Evolutionary conservation across 2,329 filamentous ascomycete genomes (phyloP).

Genomic region (Tolypocladium capitatum): DNA sequence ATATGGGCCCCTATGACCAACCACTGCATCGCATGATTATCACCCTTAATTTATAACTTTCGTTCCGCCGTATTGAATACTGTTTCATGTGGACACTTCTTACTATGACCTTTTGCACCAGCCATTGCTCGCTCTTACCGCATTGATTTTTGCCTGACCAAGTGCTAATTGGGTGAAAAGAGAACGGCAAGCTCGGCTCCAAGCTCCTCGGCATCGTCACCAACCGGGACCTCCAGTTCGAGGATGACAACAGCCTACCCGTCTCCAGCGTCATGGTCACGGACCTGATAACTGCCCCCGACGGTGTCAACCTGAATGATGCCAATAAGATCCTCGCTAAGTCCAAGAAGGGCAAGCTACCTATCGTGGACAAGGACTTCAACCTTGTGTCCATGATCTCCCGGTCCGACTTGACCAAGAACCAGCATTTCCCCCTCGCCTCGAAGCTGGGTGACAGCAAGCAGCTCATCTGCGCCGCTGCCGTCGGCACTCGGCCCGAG

Average conservation of each 20-base stretch:
- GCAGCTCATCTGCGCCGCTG: slow-evolving; percentile 89
- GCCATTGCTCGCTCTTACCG: slow-evolving; percentile 6
- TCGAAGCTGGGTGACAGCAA: slow-evolving; percentile 96
- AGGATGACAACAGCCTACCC: slow-evolving; percentile 56
- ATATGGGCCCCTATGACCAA: slow-evolving; percentile 2
- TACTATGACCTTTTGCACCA: slow-evolving; percentile 17
- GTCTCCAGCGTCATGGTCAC: slow-evolving; percentile 92
- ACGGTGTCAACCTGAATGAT: slow-evolving; percentile 72
- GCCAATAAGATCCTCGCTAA: slow-evolving; percentile 87
- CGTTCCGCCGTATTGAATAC: slow-evolving; percentile 97
- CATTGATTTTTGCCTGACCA: slow-evolving; percentile 4
- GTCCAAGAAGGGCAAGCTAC: slow-evolving; percentile 98
- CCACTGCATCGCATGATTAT: slow-evolving; percentile 56
- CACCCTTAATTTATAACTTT: slow-evolving; percentile 88
- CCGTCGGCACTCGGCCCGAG: slow-evolving; percentile 87
- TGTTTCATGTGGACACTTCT: slow-evolving; percentile 61
- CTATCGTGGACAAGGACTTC: slow-evolving; percentile 70
- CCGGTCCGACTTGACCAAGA: slow-evolving; percentile 95
- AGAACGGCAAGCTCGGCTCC: slow-evolving; percentile 82
- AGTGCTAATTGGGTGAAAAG: slow-evolving; percentile 32
- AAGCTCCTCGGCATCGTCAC: slow-evolving; percentile 97
- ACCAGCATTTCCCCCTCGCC: slow-evolving; percentile 89
- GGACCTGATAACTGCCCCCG: slow-evolving; percentile 75
- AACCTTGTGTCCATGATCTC: slow-evolving; percentile 89
- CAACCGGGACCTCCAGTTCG: slow-evolving; percentile 95